Base-by-base conservation (phyloP, 2,329 filamentous ascomycete species). In the Laburnicola sp. region DNA sequence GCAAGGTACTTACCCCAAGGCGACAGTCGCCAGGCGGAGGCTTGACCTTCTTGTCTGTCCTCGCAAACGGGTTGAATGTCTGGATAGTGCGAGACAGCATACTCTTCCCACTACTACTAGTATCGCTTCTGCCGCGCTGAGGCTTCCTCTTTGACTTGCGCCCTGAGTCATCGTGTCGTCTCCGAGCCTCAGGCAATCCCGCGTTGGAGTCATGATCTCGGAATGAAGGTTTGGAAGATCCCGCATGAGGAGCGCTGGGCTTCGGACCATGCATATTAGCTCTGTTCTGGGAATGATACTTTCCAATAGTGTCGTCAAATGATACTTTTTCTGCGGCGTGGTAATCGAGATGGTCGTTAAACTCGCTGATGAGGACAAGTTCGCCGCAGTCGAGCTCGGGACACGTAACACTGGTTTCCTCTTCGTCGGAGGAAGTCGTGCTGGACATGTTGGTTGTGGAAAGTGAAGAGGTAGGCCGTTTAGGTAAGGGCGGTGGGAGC, bases 341-440 rank as follows among this genome's bases (percentile, higher is more conserved):
- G 30, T 76, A 67, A 48, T 77, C 71, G 45, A 78, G 65, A 64
- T 79, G 78, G 42, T 79, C 74, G 59, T 78, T 74, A 48, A 75
- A 69, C 42, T 77, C 75, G 22, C 58, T 54, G 23, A 77, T 56
- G 46, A 69, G 63, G 47, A 79, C 59, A 44, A 72, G 56, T 55
- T 79, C 76, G 48, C 72, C 72, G 64, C 76, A 79, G 39, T 74
- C 69, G 23, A 65, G 56, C 42, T 75, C 68, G 6, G 75, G 74
- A 59, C 77, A 79, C 51, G 65, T 65, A 28, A 73, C 70, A 10
- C 42, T 61, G 46, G 57, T 59, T 51, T 65, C 65, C 30, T 68
- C 63, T 36, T 67, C 62, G 47, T 63, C 56, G 39, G 62, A 65
- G 58, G 67, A 65, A 69, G 66, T 56, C 30, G 61, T 59, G 42